phyloP scores from a whole-genome alignment of 116 monocot genomes.

The Papilionanthe hybrid region DNA sequence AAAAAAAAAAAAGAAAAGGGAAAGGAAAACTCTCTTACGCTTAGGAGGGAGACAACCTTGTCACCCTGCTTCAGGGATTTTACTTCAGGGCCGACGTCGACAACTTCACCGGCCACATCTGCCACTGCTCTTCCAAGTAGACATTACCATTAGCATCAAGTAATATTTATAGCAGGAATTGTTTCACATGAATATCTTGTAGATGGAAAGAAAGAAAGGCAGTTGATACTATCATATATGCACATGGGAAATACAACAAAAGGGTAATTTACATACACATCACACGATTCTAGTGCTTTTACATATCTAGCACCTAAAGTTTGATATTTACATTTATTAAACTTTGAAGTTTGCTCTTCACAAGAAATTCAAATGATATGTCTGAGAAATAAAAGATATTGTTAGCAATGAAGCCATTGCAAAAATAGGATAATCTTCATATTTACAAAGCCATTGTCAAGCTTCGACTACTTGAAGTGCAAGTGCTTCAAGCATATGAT shows the following conservation, averaged over 20 bases:
- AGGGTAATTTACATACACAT: too few species aligned
- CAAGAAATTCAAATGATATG: too few species aligned
- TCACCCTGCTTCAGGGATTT: slow-evolving; percentile 44
- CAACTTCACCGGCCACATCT: slow-evolving; percentile 61
- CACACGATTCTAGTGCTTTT: too few species aligned
- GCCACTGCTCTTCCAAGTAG: slow-evolving; percentile 20
- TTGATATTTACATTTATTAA: too few species aligned
- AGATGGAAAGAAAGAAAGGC: neutral
- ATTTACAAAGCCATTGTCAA: too few species aligned
- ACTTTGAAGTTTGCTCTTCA: too few species aligned
- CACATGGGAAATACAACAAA: neutral
- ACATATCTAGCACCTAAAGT: too few species aligned
- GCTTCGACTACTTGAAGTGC: too few species aligned
- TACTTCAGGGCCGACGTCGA: slow-evolving; percentile 45
- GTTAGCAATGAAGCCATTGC: too few species aligned
- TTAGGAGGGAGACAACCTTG: slow-evolving; percentile 45
- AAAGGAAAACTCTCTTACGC: slow-evolving; percentile 2
- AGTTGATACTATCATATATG: neutral
- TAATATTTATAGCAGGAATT: neutral
- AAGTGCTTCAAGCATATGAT: too few species aligned
- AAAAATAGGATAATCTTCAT: too few species aligned
- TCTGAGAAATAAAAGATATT: too few species aligned
- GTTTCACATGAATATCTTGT: neutral
- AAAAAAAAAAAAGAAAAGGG: neutral
- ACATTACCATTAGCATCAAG: slow-evolving; percentile 2